Evolutionary conservation across 192 early-diverging fungal genomes (phyloP).

Genomic region (Chytriomyces hyalinus): DNA sequence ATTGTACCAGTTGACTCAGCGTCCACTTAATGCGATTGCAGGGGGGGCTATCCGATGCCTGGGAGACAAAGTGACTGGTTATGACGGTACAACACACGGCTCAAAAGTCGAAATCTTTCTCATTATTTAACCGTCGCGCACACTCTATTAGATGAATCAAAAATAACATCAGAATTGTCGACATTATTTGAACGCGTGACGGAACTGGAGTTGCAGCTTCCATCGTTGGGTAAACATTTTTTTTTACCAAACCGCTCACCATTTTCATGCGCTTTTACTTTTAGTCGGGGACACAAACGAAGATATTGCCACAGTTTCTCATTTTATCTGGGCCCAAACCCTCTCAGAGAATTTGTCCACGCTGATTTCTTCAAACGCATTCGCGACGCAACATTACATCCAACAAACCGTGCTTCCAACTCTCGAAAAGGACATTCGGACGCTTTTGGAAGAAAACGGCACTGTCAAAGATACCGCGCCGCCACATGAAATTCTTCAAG

Average conservation of each 20-base stretch:
- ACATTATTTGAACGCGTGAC: conserved; percentile 55
- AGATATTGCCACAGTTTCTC: conserved; percentile 58
- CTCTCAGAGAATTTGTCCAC: conserved; percentile 33
- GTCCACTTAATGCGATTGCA: conserved; percentile 72
- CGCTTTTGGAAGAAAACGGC: not conserved
- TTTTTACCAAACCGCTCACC: not conserved
- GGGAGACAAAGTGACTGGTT: conserved; percentile 51
- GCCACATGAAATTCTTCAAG: not conserved
- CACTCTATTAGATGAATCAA: conserved; percentile 35
- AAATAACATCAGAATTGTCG: conserved; percentile 38
- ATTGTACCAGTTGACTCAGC: conserved; percentile 71
- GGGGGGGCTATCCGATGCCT: conserved; percentile 49
- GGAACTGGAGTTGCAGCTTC: conserved; percentile 57
- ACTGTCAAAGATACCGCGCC: not conserved
- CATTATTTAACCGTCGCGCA: not conserved
- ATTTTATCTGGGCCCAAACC: conserved; percentile 65
- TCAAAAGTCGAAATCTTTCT: not conserved
- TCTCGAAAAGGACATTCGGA: conserved; percentile 6
- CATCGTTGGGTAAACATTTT: conserved; percentile 44
- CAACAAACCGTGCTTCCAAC: conserved; percentile 27
- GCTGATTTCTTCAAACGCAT: conserved; percentile 34
- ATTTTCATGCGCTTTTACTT: not conserved
- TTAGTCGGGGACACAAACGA: conserved; percentile 47
- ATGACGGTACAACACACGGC: not conserved
- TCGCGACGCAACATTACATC: conserved; percentile 33